Evolutionary conservation across 1,139 yeast species (phyloP).

Genomic region (Hemisphaericaspora xylofermentans): DNA sequence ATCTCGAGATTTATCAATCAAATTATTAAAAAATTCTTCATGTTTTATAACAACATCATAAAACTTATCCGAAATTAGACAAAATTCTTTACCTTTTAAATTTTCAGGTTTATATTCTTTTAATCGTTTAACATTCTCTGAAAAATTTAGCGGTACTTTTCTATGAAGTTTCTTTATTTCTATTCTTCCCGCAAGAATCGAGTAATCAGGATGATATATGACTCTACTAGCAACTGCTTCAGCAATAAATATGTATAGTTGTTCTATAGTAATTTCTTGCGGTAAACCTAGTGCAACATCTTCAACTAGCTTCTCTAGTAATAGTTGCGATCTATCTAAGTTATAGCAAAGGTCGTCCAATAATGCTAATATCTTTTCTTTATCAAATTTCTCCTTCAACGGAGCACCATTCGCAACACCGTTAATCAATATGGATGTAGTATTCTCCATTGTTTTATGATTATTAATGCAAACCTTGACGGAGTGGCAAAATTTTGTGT

Average conservation of each 20-base stretch:
- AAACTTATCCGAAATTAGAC: slow-evolving; percentile 27
- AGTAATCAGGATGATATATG: slow-evolving; percentile 46
- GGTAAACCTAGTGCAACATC: slow-evolving; percentile 34
- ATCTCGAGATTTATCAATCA: slow-evolving; percentile 40
- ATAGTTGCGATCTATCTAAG: slow-evolving; percentile 21
- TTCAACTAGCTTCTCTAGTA: slow-evolving; percentile 23
- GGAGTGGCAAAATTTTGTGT: no score
- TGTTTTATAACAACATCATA: slow-evolving; percentile 32
- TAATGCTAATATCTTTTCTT: slow-evolving; percentile 15
- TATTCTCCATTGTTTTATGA: background rate
- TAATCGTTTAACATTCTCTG: slow-evolving; percentile 32
- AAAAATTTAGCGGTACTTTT: slow-evolving; percentile 26
- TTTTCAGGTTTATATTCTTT: slow-evolving; percentile 16
- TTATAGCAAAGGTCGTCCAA: slow-evolving; percentile 18
- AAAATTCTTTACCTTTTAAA: slow-evolving; percentile 12
- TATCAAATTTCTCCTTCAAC: slow-evolving; percentile 14
- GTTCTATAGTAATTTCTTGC: slow-evolving; percentile 24
- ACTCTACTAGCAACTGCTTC: slow-evolving; percentile 48
- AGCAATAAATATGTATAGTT: slow-evolving; percentile 38
- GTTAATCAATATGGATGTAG: background rate
- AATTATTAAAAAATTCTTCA: slow-evolving; percentile 32
- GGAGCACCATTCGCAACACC: slow-evolving; percentile 3
- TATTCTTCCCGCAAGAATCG: slow-evolving; percentile 49
- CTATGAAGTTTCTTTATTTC: slow-evolving; percentile 35
- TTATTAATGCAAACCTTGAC: no score